Percentiles rank a stretch among this genome's conserved stretches.
These are phyloP conservation scores for Candida adriatica DNA, from an alignment of 805 yeast species.

Conservation along the genomic window DNA sequence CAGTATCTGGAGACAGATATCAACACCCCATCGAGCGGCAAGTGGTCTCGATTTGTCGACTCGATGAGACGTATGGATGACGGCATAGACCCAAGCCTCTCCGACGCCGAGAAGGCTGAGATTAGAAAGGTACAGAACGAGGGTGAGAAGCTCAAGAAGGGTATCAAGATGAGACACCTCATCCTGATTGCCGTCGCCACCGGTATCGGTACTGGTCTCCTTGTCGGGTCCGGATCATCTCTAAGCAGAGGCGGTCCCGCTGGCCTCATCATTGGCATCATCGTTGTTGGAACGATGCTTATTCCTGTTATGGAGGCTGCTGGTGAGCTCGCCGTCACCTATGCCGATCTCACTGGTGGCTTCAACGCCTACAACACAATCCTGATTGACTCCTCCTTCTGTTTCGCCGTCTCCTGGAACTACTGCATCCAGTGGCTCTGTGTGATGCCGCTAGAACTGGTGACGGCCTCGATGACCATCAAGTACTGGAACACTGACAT, in stretches of 20 bases:
- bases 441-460: conserved; percentile 48
- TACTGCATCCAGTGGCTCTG: conserved; percentile 50
- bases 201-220: conserved; percentile 69
- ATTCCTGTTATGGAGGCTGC: conserved; percentile 54
- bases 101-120: conserved; percentile 34
- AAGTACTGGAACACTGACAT: conserved; percentile 37
- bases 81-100: conserved; percentile 32
- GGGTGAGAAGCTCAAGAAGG: conserved; percentile 30
- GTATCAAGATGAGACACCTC: conserved; percentile 46
- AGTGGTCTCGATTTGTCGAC: conserved; percentile 27
- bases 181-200: conserved; percentile 74
- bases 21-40: conserved; percentile 2
- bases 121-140: conserved; percentile 15
- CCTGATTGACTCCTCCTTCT: conserved; percentile 46
- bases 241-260: conserved; percentile 61
- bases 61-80: conserved; percentile 28
- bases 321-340: conserved; percentile 43
- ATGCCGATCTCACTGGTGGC: conserved; percentile 32
- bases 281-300: conserved; percentile 54
- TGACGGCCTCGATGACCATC: conserved; percentile 47
- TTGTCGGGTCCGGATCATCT: conserved; percentile 61
- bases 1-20: conserved; percentile 15
- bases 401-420: conserved; percentile 57
- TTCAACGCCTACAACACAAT: conserved; percentile 32
- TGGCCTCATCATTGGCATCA: conserved; percentile 49